A percentile compares a stretch with the other conserved stretches of the same genome.
phyloP scores from a whole-genome alignment of 2,329 filamentous ascomycete genomes.

The Penicillium sp. region DNA sequence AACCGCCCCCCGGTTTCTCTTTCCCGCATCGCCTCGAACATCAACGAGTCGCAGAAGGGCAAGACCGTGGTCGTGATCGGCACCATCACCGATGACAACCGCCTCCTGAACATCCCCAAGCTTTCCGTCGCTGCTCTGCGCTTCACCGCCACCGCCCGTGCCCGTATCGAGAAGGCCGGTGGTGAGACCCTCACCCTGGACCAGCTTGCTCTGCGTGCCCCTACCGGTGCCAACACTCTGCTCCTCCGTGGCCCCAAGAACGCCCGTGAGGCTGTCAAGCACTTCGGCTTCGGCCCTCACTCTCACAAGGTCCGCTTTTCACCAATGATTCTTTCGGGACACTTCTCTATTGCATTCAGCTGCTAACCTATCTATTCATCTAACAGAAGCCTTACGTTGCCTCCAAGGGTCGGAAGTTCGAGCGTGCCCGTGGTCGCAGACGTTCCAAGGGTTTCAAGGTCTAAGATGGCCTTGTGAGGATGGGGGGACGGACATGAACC shows the following conservation, averaged over 20 bases:
- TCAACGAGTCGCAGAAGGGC: conserved; percentile 58
- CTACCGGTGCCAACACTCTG: conserved; percentile 95
- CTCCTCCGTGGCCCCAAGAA: conserved; percentile 99
- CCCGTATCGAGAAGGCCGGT: conserved; percentile 88
- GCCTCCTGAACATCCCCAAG: conserved; percentile 87
- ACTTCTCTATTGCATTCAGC: neutral
- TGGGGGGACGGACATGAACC: conserved; percentile 17
- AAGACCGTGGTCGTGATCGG: conserved; percentile 94
- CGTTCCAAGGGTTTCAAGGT: conserved; percentile 99
- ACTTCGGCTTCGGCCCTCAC: conserved; percentile 98
- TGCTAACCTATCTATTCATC: conserved; percentile 21
- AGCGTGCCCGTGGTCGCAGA: conserved; percentile 98
- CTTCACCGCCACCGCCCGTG: conserved; percentile 94
- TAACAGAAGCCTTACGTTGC: conserved; percentile 87
- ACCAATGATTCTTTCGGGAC: neutral
- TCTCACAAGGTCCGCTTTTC: conserved; percentile 77
- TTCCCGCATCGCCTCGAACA: conserved; percentile 76
- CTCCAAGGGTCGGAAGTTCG: conserved; percentile 99
- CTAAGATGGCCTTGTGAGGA: conserved; percentile 60
- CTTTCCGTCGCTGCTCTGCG: conserved; percentile 89
- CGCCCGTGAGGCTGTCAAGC: conserved; percentile 94
- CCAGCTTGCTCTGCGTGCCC: conserved; percentile 92
- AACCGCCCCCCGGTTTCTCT: conserved; percentile 95
- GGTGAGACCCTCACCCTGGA: conserved; percentile 95
- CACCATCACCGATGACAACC: conserved; percentile 97